Conservation (phyloP, 331 rosid genomes). For the Malus hybrid region DNA sequence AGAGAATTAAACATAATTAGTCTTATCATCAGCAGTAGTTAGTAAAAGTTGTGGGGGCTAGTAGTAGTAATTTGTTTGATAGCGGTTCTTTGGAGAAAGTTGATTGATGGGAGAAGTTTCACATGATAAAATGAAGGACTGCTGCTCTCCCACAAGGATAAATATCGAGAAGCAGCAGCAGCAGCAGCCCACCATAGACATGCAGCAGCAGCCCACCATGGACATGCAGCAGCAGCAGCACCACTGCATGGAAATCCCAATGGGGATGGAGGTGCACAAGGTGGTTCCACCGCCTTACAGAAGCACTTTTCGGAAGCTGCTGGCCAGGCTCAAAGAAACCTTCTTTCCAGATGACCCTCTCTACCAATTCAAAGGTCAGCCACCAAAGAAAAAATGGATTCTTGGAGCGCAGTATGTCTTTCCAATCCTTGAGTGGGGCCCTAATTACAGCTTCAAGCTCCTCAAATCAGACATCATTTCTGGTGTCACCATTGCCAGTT, state of each 20-base stretch:
- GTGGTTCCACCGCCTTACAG: conserved; percentile 68
- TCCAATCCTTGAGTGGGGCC: conserved; percentile 90
- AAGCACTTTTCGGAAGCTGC: conserved; percentile 45
- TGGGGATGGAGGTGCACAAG: conserved; percentile 48
- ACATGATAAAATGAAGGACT: conserved; percentile 16
- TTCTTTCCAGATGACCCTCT: conserved; percentile 94
- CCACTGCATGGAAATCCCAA: conserved; percentile 40
- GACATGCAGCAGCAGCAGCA: neutral
- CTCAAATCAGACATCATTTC: conserved; percentile 82
- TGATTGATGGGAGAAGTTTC: conserved; percentile 22
- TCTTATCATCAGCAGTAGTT: neutral
- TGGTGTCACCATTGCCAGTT: conserved; percentile 96
- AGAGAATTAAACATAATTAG: neutral
- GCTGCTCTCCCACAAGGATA: conserved; percentile 7
- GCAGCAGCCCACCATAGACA: conserved; percentile 30
- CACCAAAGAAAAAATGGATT: conserved; percentile 33
- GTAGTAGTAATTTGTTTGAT: conserved; percentile 25
- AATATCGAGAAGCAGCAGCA: neutral
- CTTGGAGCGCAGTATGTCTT: conserved; percentile 73
- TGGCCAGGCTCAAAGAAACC: conserved; percentile 59
- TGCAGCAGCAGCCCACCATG: neutral
- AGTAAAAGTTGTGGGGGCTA: neutral
- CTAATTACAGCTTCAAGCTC: conserved; percentile 55
- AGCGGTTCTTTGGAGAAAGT: conserved; percentile 31
- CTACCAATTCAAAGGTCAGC: conserved; percentile 82